Conservation (phyloP, 805 yeast genomes). For the Maudiozyma barnettii region DNA sequence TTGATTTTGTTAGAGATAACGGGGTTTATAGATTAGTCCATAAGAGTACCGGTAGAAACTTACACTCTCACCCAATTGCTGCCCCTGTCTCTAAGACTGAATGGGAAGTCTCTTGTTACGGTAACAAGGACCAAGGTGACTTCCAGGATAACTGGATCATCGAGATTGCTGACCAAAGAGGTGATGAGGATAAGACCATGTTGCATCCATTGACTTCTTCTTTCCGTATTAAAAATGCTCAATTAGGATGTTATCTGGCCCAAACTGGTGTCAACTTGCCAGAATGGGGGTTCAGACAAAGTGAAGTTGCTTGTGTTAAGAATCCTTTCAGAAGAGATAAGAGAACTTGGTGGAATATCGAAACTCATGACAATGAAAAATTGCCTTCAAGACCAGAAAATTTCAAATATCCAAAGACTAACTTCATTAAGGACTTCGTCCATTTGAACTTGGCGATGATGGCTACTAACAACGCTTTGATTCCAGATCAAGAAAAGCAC, state of each 20-base stretch:
- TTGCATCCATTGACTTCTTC: constrained; percentile 68
- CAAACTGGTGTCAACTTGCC: constrained; percentile 64
- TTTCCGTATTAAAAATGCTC: constrained; percentile 56
- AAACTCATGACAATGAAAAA: constrained; percentile 50
- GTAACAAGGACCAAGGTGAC: constrained; percentile 62
- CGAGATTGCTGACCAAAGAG: constrained; percentile 60
- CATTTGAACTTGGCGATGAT: constrained; percentile 78
- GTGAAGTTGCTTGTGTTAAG: constrained; percentile 62
- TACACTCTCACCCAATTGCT: constrained; percentile 76
- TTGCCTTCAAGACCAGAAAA: constrained; percentile 44
- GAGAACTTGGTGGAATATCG: constrained; percentile 85
- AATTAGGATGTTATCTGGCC: constrained; percentile 65
- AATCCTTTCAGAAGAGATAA: constrained; percentile 63
- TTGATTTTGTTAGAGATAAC: constrained; percentile 44
- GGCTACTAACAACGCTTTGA: constrained; percentile 82
- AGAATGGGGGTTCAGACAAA: constrained; percentile 82
- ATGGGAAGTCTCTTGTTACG: constrained; percentile 85
- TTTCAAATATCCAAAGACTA: constrained; percentile 52
- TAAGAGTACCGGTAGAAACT: constrained; percentile 54
- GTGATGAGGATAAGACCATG: constrained; percentile 39
- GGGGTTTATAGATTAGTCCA: constrained; percentile 66
- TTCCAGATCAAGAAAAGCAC: constrained; percentile 66
- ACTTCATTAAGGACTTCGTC: constrained; percentile 64
- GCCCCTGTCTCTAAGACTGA: constrained; percentile 65
- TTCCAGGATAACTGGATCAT: constrained; percentile 82